Base-by-base conservation (phyloP, 2,329 filamentous ascomycete species). In the Berkeleyomyces rouxiae region DNA sequence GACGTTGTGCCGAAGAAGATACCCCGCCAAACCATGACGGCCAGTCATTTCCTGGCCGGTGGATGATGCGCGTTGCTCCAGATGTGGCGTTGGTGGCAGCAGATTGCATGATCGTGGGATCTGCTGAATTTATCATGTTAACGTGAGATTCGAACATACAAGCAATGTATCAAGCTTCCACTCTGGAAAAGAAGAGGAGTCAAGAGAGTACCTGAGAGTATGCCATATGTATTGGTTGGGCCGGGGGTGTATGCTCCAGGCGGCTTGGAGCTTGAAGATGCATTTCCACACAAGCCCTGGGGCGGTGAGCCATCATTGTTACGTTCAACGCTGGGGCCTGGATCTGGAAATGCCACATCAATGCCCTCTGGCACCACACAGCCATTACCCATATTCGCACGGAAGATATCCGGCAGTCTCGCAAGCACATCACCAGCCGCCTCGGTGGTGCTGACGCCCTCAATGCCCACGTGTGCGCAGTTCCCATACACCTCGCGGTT, bases 401-500 rank as follows among this genome's bases (percentile, higher is more conserved):
- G 76, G 70, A 88, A 89, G 5, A 64, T 46, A 47, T 59, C 63
- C 1, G 63, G 63, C 70, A 89, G 78, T 16, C 76, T 71, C 0
- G 86, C 85, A 0, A 86, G 79, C 36, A 72, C 71, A 51, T 74
- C 72, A 69, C 85, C 81, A 58, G 70, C 68, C 37, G 49, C 65
- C 6, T 44, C 58, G 16, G 2, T 53, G 16, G 53, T 55, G 1
- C 23, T 47, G 16, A 67, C 67, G 2, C 67, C 67, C 1, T 65
- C 61, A 55, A 85, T 79, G n/a, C 76, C 76, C 36, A 86, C 76
- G 5, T 78, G 77, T 0, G 82, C 83, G 67, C 83, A 87, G 70
- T 86, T 84, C 81, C 85, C 85, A 74, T 87, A 87, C 78, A 85
- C 84, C 69, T 86, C 83, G 16, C 83, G 76, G 68, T 84, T 85